Conservation (phyloP, 1,139 yeast species). For the Saccharomyces hybrid region DNA sequence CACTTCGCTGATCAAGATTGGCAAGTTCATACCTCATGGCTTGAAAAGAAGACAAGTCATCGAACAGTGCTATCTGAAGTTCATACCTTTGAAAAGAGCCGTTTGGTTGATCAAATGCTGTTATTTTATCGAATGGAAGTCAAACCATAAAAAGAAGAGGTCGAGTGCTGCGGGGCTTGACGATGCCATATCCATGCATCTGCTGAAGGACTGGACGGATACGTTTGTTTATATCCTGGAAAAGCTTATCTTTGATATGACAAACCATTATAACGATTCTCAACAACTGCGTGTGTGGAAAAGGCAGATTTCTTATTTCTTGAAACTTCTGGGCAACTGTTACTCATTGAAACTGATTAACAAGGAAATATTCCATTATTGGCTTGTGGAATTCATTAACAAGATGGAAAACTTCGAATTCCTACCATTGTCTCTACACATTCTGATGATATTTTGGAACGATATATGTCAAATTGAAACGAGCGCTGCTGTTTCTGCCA, state of each 20-base stretch:
- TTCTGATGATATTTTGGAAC: slow-evolving; percentile 65
- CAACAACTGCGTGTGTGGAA: slow-evolving; percentile 39
- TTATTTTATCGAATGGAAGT: slow-evolving; percentile 68
- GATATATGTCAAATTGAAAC: slow-evolving; percentile 36
- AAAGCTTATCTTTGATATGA: slow-evolving; percentile 28
- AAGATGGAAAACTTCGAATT: slow-evolving; percentile 40
- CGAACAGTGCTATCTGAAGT: slow-evolving; percentile 60
- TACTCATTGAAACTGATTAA: slow-evolving; percentile 65
- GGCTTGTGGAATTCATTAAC: slow-evolving; percentile 52
- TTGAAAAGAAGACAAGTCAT: slow-evolving; percentile 63
- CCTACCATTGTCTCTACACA: slow-evolving; percentile 46
- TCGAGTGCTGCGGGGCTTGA: slow-evolving; percentile 20
- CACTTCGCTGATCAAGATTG: slow-evolving; percentile 57
- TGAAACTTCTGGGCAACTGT: slow-evolving; percentile 53
- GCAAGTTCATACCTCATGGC: slow-evolving; percentile 88
- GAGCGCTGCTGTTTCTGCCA: slow-evolving; percentile 2
- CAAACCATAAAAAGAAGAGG: slow-evolving; percentile 37
- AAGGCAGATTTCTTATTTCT: slow-evolving; percentile 48
- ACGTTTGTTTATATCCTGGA: slow-evolving; percentile 25
- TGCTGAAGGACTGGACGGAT: slow-evolving; percentile 84
- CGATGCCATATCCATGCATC: slow-evolving; percentile 42
- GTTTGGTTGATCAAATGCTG: slow-evolving; percentile 88
- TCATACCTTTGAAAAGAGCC: slow-evolving; percentile 69
- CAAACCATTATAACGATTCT: slow-evolving; percentile 25
- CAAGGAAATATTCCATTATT: slow-evolving; percentile 49